phyloP scores from a whole-genome alignment of 768 basidiomycete species.

The Boletus edulis region DNA sequence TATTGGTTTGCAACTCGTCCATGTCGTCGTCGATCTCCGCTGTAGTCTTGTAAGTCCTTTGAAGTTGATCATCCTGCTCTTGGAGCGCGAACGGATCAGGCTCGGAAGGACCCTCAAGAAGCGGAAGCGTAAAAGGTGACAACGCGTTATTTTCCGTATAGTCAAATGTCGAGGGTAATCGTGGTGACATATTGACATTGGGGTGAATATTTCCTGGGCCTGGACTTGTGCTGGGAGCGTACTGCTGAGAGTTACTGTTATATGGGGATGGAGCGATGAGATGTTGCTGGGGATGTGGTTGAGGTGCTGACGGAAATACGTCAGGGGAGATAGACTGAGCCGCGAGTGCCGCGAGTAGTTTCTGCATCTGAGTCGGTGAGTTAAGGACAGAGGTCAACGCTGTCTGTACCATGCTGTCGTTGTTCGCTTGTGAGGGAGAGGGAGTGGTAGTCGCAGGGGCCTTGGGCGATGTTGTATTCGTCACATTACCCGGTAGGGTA shows the following conservation, averaged over 20 bases:
- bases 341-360: constrained; percentile 47
- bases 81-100: constrained; percentile 33
- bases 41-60: constrained; percentile 57
- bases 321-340: constrained; percentile 25
- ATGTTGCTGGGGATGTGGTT: constrained; percentile 22
- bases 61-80: constrained; percentile 42
- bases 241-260: constrained; percentile 10
- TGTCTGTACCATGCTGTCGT: constrained; percentile 46
- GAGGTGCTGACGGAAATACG: constrained; percentile 15
- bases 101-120: constrained; percentile 26
- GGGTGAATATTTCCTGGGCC: background rate
- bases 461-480: constrained; percentile 5
- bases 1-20: constrained; percentile 61
- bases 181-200: constrained; percentile 10
- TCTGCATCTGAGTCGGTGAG: constrained; percentile 56
- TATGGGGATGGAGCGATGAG: constrained; percentile 32
- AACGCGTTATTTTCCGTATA: constrained; percentile 20
- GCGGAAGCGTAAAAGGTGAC: constrained; percentile 25
- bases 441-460: constrained; percentile 9
- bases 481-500: constrained; percentile 11
- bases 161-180: constrained; percentile 20
- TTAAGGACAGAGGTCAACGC: constrained; percentile 49
- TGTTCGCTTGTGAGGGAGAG: constrained; percentile 26
- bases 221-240: background rate
- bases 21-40: constrained; percentile 72